A percentile compares a stretch with the other conserved stretches of the same genome.
Conservation (phyloP, 2,329 filamentous ascomycete species). For the Parafenestella ontariensis region DNA sequence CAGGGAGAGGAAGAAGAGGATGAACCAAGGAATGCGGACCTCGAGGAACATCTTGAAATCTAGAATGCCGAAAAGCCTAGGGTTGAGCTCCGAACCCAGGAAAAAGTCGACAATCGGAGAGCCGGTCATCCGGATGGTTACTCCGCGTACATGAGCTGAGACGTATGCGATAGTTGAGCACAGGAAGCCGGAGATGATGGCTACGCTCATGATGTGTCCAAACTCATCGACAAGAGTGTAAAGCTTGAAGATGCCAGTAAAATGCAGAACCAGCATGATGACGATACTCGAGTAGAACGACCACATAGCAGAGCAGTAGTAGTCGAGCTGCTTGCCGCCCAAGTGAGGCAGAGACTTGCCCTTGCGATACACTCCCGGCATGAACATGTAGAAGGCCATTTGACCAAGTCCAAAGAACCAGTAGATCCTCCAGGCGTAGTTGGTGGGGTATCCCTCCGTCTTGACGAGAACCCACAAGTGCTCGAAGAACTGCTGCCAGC, state of each 20-base stretch:
- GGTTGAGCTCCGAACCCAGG: constrained; percentile 88
- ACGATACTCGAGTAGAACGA: constrained; percentile 88
- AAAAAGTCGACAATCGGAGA: constrained; percentile 85
- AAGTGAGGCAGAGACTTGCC: constrained; percentile 87
- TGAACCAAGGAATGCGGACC: constrained; percentile 90
- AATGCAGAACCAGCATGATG: constrained; percentile 75
- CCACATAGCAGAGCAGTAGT: constrained; percentile 91
- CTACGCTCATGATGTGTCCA: constrained; percentile 88
- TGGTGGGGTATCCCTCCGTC: constrained; percentile 81
- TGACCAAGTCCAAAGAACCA: constrained; percentile 92
- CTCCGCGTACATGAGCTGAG: constrained; percentile 80
- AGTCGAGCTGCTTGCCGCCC: constrained; percentile 83
- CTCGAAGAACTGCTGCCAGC: constrained; percentile 71
- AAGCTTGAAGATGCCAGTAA: constrained; percentile 83
- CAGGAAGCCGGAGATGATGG: constrained; percentile 87
- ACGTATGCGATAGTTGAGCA: constrained; percentile 85
- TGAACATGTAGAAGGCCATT: constrained; percentile 78
- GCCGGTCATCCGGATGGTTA: constrained; percentile 91
- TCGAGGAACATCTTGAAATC: constrained; percentile 98
- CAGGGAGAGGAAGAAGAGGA: constrained; percentile 79
- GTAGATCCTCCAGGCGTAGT: constrained; percentile 89
- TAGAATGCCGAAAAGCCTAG: constrained; percentile 80
- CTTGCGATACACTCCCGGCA: constrained; percentile 86
- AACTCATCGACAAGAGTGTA: constrained; percentile 96
- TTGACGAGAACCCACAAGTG: constrained; percentile 78